Percentiles rank a stretch among this genome's conserved stretches.
phyloP scores from a whole-genome alignment of 208 protist genomes.

The Trypanosoma brucei region DNA sequence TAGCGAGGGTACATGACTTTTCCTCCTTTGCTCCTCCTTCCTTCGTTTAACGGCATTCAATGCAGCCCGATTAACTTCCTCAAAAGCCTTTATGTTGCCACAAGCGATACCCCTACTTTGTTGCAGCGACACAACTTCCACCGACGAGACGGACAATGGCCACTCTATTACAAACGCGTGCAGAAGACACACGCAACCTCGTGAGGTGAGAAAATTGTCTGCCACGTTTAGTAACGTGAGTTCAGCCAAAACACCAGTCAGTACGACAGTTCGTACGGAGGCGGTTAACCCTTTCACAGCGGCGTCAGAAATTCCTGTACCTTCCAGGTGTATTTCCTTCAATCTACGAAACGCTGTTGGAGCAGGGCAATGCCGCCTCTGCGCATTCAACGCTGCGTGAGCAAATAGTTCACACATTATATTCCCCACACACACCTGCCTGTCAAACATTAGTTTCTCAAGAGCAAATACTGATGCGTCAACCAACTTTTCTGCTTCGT shows the following conservation, averaged over 20 bases:
- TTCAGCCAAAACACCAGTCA: constrained; percentile 39
- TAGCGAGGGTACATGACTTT: background rate
- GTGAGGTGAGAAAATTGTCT: constrained; percentile 50
- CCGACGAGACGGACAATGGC: constrained; percentile 10
- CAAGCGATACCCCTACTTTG: constrained; percentile 33
- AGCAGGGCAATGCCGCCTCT: constrained; percentile 21
- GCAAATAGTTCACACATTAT: constrained; percentile 62
- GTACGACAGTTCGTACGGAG: constrained; percentile 26
- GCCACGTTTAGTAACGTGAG: constrained; percentile 58
- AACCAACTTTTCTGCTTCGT: constrained; percentile 15
- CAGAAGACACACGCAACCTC: constrained; percentile 49
- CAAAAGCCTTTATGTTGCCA: constrained; percentile 11
- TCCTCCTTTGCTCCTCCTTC: constrained; percentile 6
- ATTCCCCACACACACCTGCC: constrained; percentile 63
- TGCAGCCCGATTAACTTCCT: constrained; percentile 10
- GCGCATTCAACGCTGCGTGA: constrained; percentile 56
- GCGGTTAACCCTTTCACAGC: constrained; percentile 48
- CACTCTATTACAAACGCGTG: constrained; percentile 42
- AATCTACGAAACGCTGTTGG: constrained; percentile 48
- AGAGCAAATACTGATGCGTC: constrained; percentile 41
- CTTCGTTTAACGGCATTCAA: constrained; percentile 26
- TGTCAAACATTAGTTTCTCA: constrained; percentile 21
- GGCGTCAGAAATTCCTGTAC: constrained; percentile 56
- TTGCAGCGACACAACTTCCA: constrained; percentile 44
- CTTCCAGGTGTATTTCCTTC: constrained; percentile 53